A percentile compares a stretch with the other conserved stretches of the same genome.
Conservation (phyloP, 2,329 filamentous ascomycete species). For the Lachnellula cervina region DNA sequence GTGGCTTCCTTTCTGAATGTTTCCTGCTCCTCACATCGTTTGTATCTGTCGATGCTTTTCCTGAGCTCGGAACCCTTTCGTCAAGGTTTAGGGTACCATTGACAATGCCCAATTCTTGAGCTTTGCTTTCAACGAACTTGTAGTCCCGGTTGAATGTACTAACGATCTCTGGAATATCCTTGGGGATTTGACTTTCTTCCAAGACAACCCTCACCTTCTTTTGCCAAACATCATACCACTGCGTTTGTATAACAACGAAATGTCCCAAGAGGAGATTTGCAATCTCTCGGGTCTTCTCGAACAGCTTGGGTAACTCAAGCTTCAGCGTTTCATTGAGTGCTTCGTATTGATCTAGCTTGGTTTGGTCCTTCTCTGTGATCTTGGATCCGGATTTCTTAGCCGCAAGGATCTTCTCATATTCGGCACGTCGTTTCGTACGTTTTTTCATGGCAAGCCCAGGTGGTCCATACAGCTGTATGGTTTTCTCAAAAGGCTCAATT, state of each 20-base stretch:
- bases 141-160: constrained; percentile 76
- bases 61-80: constrained; percentile 7
- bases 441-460: constrained; percentile 90
- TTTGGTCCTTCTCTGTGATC: constrained; percentile 76
- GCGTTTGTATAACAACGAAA: constrained; percentile 76
- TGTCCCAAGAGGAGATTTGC: constrained; percentile 79
- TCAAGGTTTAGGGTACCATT: constrained; percentile 58
- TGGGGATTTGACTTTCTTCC: constrained; percentile 57
- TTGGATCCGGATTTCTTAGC: constrained; percentile 78
- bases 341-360: constrained; percentile 82
- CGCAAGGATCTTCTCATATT: constrained; percentile 78
- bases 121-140: constrained; percentile 66
- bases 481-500: constrained; percentile 74
- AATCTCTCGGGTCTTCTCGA: constrained; percentile 72
- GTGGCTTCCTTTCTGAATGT: constrained; percentile 31
- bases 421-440: constrained; percentile 83
- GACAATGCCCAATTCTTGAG: constrained; percentile 68
- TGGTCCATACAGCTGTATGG: constrained; percentile 75
- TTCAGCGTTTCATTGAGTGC: constrained; percentile 84
- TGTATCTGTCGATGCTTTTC: constrained; percentile 38
- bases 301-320: constrained; percentile 83
- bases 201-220: constrained; percentile 76
- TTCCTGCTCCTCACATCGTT: constrained; percentile 32
- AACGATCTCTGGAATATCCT: constrained; percentile 68
- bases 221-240: constrained; percentile 80